Percentiles rank a stretch among this genome's conserved stretches.
Conservation (phyloP, 1,284 basidiomycete species). For the Heliocybe sulcata region DNA sequence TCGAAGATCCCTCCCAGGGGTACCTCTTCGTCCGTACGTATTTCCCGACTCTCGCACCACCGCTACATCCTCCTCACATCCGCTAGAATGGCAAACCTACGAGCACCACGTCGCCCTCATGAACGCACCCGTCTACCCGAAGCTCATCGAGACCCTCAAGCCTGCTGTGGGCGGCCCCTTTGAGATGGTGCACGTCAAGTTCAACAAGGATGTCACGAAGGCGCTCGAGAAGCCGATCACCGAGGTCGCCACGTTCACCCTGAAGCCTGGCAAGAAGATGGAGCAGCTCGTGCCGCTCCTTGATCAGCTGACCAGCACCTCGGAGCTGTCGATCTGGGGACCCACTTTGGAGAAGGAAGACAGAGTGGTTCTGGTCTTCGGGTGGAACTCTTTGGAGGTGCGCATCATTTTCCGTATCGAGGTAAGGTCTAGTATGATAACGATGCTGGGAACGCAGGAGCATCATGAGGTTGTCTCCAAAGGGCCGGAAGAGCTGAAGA, state of each 20-base stretch:
- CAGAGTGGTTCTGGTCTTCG: not conserved
- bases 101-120: constrained; percentile 14
- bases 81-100: constrained; percentile 14
- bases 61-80: not conserved
- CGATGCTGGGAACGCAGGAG: not conserved
- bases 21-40: not conserved
- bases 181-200: constrained; percentile 13
- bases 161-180: constrained; percentile 3
- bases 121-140: constrained; percentile 9
- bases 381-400: not conserved
- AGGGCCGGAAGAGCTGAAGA: not conserved
- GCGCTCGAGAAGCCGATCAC: constrained; percentile 15
- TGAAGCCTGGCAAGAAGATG: constrained; percentile 12
- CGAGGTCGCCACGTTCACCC: constrained; percentile 14
- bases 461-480: not conserved
- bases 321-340: not conserved
- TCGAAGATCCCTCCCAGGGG: not conserved
- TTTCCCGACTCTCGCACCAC: too few relatives aligned
- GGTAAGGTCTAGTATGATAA: not conserved
- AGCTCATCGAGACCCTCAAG: constrained; percentile 5
- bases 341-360: not conserved
- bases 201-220: constrained; percentile 10
- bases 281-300: constrained; percentile 8
- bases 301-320: constrained; percentile 7
- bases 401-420: not conserved